These are phyloP conservation scores for Azolla pinnata DNA, from an alignment of 75 land plant species.

Conservation along the genomic window DNA sequence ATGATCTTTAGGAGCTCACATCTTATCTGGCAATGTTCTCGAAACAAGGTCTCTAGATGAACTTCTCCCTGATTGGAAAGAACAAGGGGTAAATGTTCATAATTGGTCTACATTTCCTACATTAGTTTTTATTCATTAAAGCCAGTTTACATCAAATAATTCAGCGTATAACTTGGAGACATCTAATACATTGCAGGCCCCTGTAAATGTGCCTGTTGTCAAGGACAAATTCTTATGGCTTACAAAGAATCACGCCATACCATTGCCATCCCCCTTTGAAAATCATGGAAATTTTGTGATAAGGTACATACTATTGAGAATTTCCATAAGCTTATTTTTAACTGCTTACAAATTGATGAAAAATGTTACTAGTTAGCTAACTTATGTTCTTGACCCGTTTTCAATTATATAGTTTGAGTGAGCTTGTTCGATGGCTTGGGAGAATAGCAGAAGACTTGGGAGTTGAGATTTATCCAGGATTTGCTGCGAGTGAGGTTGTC, in stretches of 20 bases:
- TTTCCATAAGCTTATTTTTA: neutral
- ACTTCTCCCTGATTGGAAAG: slow-evolving; percentile 79
- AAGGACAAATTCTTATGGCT: slow-evolving; percentile 85
- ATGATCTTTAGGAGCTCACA: slow-evolving; percentile 65
- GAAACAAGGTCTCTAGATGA: slow-evolving; percentile 86
- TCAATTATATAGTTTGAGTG: slow-evolving; percentile 66
- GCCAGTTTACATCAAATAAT: neutral
- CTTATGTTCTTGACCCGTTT: neutral
- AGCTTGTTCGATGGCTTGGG: slow-evolving; percentile 89
- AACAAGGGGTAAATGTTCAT: slow-evolving; percentile 61
- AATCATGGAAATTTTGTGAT: slow-evolving; percentile 88
- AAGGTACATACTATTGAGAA: slow-evolving; percentile 38
- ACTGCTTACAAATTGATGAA: neutral
- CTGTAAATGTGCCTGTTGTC: slow-evolving; percentile 68
- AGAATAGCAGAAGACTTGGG: slow-evolving; percentile 89
- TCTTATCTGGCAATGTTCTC: slow-evolving; percentile 90
- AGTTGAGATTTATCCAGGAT: slow-evolving; percentile 96
- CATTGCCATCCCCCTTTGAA: slow-evolving; percentile 73
- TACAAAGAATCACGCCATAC: slow-evolving; percentile 44
- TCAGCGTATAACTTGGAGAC: neutral
- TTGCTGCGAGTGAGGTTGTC: slow-evolving; percentile 94
- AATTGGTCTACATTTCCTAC: too few species aligned
- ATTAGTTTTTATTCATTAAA: too few species aligned
- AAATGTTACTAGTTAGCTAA: neutral
- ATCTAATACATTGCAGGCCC: slow-evolving; percentile 50